These are phyloP conservation scores for Claviceps lovelessii DNA, from an alignment of 2,329 filamentous ascomycete genomes.

Conservation along the genomic window DNA sequence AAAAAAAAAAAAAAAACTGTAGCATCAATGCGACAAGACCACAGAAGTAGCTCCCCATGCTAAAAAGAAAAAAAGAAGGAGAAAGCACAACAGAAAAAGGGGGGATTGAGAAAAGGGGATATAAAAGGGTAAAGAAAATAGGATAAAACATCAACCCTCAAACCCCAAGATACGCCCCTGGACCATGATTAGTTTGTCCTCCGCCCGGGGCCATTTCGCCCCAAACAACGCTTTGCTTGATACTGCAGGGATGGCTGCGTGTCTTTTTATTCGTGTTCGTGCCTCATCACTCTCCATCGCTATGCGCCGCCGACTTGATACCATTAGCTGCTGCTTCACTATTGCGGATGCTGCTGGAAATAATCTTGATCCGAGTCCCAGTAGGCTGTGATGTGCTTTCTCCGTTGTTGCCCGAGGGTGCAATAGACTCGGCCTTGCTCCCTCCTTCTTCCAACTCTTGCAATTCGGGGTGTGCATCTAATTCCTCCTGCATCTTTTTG, in stretches of 20 bases:
- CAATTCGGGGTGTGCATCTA: slow-evolving; percentile 40
- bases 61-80: neutral
- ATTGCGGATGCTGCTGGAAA: slow-evolving; percentile 23
- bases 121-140: neutral
- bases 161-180: neutral
- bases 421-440: slow-evolving; percentile 21
- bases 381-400: slow-evolving; percentile 51
- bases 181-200: neutral
- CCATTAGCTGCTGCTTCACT: slow-evolving; percentile 21
- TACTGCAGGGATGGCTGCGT: neutral
- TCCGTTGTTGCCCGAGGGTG: slow-evolving; percentile 37
- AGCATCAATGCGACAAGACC: neutral
- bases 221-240: neutral
- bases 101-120: neutral
- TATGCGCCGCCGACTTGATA: slow-evolving; percentile 28
- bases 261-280: neutral
- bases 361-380: slow-evolving; percentile 57
- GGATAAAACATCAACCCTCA: neutral
- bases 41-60: neutral
- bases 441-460: slow-evolving; percentile 37
- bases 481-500: slow-evolving; percentile 36
- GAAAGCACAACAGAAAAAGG: neutral
- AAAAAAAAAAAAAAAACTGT: neutral
- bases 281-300: slow-evolving; percentile 35
- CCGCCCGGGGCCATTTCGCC: neutral